Conservation (phyloP, 208 protist genomes). For the Strigomonas oncopelti region DNA sequence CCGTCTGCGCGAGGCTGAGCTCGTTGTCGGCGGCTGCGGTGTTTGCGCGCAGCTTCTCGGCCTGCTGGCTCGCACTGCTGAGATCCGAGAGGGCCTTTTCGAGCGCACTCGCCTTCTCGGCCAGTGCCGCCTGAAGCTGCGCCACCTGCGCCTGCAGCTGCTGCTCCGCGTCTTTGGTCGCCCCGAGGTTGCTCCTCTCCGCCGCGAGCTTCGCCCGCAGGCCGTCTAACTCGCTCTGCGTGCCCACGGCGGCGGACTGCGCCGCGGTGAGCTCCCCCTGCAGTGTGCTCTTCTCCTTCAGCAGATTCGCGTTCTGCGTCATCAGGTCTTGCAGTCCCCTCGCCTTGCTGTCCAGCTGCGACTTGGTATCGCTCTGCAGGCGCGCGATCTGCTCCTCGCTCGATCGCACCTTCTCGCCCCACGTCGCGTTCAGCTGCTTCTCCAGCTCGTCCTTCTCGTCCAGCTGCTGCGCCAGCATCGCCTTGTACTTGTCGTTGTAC, state of each 20-base stretch:
- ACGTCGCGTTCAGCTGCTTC: constrained; percentile 41
- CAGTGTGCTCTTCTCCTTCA: constrained; percentile 19
- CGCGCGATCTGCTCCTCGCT: constrained; percentile 28
- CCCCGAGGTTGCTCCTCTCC: constrained; percentile 15
- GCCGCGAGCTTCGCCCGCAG: constrained; percentile 18
- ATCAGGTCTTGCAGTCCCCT: constrained; percentile 25
- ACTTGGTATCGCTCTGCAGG: constrained; percentile 16
- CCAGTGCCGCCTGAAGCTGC: not conserved
- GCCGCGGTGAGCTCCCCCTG: not conserved
- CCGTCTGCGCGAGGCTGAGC: constrained; percentile 22
- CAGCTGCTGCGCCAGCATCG: constrained; percentile 89
- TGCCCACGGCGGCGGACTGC: not conserved
- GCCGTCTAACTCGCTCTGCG: not conserved
- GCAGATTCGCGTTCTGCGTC: constrained; percentile 24
- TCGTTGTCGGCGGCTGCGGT: constrained; percentile 24
- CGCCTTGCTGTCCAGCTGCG: constrained; percentile 23
- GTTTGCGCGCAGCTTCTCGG: constrained; percentile 22
- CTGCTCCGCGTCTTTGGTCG: constrained; percentile 15
- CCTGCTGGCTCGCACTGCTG: constrained; percentile 17
- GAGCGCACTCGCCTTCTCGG: not conserved
- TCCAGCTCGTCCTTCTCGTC: constrained; percentile 74
- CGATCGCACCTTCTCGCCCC: constrained; percentile 28
- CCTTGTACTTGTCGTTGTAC: constrained; percentile 92
- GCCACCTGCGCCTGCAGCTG: constrained; percentile 11
- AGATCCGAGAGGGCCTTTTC: constrained; percentile 7